Evolutionary conservation across 257 asterid species (phyloP).

Genomic region (Fraxinus pennsylvanica): DNA sequence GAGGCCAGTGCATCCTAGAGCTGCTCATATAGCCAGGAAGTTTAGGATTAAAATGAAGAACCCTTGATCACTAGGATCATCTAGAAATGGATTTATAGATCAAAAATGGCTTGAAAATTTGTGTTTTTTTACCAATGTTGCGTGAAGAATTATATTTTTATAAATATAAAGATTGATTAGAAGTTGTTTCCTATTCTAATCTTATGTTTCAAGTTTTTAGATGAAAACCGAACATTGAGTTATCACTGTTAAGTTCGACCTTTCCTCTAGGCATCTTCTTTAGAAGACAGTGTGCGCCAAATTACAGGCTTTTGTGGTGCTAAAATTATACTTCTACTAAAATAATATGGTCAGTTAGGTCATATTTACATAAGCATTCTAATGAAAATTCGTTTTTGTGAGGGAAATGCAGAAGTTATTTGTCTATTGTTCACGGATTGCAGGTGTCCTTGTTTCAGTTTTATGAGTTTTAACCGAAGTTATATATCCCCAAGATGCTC

Average conservation of each 20-base stretch:
- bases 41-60: slow-evolving; percentile 91
- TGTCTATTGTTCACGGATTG: slow-evolving; percentile 15
- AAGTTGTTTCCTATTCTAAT: background rate
- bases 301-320: no score
- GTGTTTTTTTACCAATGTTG: no score
- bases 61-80: slow-evolving; percentile 45
- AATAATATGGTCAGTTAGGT: no score
- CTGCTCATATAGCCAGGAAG: slow-evolving; percentile 72
- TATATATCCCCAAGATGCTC: slow-evolving; percentile 74
- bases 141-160: background rate
- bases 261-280: no score
- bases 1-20: slow-evolving; percentile 75
- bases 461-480: slow-evolving; percentile 77
- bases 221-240: no score
- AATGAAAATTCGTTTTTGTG: no score
- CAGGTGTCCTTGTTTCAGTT: slow-evolving; percentile 84
- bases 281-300: no score
- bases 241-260: no score
- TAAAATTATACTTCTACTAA: no score
- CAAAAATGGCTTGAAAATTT: no score
- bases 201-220: background rate
- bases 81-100: background rate
- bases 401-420: background rate
- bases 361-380: no score
- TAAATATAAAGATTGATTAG: background rate